phyloP scores from a whole-genome alignment of 192 early-diverging fungal genomes.

The Entomortierella chlamydospora region DNA sequence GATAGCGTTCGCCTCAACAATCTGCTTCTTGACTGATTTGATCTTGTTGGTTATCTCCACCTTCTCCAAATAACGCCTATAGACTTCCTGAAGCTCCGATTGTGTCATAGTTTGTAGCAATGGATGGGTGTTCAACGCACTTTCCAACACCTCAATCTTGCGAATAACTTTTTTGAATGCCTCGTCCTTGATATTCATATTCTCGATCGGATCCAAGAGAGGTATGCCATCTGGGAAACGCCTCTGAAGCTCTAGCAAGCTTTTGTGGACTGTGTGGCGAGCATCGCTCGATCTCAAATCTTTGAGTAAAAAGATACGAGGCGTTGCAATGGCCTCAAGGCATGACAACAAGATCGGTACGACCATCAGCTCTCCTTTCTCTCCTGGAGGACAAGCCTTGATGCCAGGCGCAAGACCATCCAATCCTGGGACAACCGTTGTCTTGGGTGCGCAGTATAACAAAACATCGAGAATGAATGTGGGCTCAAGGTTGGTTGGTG shows the following conservation, averaged over 20 bases:
- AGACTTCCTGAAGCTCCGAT: conserved; percentile 67
- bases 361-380: conserved; percentile 65
- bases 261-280: conserved; percentile 71
- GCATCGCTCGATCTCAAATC: conserved; percentile 70
- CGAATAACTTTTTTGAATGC: conserved; percentile 78
- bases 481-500: conserved; percentile 46
- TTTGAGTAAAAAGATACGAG: conserved; percentile 80
- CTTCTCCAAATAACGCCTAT: conserved; percentile 75
- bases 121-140: conserved; percentile 69
- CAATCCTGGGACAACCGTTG: conserved; percentile 59
- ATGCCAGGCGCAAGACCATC: conserved; percentile 60
- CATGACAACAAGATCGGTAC: conserved; percentile 82
- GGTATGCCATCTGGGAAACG: conserved; percentile 84
- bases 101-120: conserved; percentile 57
- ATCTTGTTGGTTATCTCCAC: conserved; percentile 69
- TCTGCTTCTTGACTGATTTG: conserved; percentile 75
- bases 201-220: conserved; percentile 87
- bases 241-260: conserved; percentile 74
- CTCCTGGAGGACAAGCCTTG: conserved; percentile 65
- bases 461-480: conserved; percentile 89
- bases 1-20: conserved; percentile 82
- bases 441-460: conserved; percentile 79
- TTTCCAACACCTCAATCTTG: conserved; percentile 81
- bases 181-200: conserved; percentile 89
- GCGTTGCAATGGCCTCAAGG: conserved; percentile 79